Evolutionary conservation across 495 filamentous ascomycete genomes (phyloP), one percentile per base, ranked within the genome.

Genomic region (Daldinia caldariorum): DNA sequence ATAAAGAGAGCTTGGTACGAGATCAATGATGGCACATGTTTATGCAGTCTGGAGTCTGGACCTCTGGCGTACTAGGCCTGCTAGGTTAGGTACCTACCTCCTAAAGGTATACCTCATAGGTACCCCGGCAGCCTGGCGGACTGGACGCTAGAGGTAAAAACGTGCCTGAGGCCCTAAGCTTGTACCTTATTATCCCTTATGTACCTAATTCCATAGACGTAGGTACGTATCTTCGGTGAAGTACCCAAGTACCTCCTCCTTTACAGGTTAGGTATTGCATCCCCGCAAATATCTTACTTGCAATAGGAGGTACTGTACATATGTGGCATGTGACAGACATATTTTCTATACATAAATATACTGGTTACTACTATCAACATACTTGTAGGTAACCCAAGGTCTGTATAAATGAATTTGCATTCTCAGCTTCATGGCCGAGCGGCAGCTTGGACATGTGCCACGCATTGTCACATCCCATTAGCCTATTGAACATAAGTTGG

Each of bases 111-210:
- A n/a, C n/a, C n/a, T n/a, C n/a, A n/a, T n/a, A n/a, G n/a, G n/a
- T n/a, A n/a, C n/a, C n/a, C n/a, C n/a, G n/a, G n/a, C n/a, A n/a
- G n/a, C n/a, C n/a, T n/a, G n/a, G n/a, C n/a, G n/a, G n/a, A n/a
- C n/a, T n/a, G n/a, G n/a, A n/a, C n/a, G n/a, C n/a, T n/a, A n/a
- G n/a, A n/a, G n/a, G 26, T 26, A 16, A 18, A 41, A n/a, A 13
- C 16, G 38, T 47, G 54, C 56, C 56, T 59, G 22, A 32, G 49
- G 10, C 12, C 18, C 18, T 7, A 13, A 22, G 12, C 4, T 61
- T 47, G 59, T 66, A 53, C 54, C 35, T 50, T 58, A 58, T 43
- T 43, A 58, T 10, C 37, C n/a, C n/a, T n/a, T n/a, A n/a, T n/a
- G n/a, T n/a, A n/a, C n/a, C n/a, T n/a, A n/a, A n/a, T n/a, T n/a